Percentiles rank a stretch among this genome's conserved stretches.
These are phyloP conservation scores for Myriosclerotinia curreyana DNA, from an alignment of 2,329 filamentous ascomycete species.

Conservation along the genomic window DNA sequence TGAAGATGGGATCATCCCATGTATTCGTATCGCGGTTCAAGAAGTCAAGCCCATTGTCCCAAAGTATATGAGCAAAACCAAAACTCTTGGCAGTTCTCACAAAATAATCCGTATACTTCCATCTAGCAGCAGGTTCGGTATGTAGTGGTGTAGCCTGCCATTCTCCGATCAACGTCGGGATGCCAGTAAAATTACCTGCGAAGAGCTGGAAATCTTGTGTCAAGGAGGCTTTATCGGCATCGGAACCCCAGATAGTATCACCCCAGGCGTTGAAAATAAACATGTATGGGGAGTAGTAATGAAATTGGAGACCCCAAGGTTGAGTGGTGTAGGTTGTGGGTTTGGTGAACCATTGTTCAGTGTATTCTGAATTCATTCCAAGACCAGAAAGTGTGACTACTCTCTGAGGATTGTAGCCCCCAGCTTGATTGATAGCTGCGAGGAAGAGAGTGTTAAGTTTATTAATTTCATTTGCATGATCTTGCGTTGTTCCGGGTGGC, in stretches of 20 bases:
- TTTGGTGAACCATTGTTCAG: slow-evolving; percentile 51
- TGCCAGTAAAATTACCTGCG: slow-evolving; percentile 52
- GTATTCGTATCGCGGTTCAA: slow-evolving; percentile 48
- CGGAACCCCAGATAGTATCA: slow-evolving; percentile 58
- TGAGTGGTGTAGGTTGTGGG: slow-evolving; percentile 49
- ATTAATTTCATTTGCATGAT: slow-evolving; percentile 51
- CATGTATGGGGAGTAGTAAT: slow-evolving; percentile 58
- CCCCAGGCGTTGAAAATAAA: slow-evolving; percentile 53
- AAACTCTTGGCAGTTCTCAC: slow-evolving; percentile 49
- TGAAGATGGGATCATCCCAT: slow-evolving; percentile 51
- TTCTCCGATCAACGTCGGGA: slow-evolving; percentile 57
- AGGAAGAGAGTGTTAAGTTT: slow-evolving; percentile 57
- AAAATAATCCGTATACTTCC: slow-evolving; percentile 57
- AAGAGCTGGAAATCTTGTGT: slow-evolving; percentile 50
- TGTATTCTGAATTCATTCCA: slow-evolving; percentile 51
- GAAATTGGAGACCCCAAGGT: slow-evolving; percentile 59
- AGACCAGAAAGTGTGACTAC: slow-evolving; percentile 56
- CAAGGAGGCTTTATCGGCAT: slow-evolving; percentile 50
- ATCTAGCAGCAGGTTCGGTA: slow-evolving; percentile 54
- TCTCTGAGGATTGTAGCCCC: slow-evolving; percentile 53
- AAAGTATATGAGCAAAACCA: slow-evolving; percentile 51
- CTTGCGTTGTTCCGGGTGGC: slow-evolving; percentile 50
- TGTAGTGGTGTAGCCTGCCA: slow-evolving; percentile 50
- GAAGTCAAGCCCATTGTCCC: slow-evolving; percentile 59
- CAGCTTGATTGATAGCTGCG: slow-evolving; percentile 50